A percentile compares a stretch with the other conserved stretches of the same genome.
Conservation (phyloP, 495 filamentous ascomycete species). For the Aspergillus avenaceus region DNA sequence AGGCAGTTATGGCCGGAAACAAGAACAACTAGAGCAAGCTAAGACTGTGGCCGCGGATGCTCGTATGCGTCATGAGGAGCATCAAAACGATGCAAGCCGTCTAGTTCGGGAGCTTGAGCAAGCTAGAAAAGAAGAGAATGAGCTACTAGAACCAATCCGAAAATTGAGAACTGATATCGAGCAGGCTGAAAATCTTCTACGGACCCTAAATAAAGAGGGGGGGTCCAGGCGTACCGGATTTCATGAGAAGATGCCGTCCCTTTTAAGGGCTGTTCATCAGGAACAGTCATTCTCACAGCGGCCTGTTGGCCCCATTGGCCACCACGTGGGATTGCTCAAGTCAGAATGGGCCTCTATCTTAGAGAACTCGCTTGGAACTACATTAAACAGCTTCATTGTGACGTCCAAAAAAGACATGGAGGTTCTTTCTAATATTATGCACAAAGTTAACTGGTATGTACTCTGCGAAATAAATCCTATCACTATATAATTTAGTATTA, state of each 20-base stretch:
- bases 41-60: conserved; percentile 28
- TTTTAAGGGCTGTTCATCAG: conserved; percentile 62
- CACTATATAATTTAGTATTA: too few relatives aligned
- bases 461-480: conserved; percentile 13
- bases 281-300: conserved; percentile 62
- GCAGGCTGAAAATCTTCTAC: conserved; percentile 43
- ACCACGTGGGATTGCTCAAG: conserved; percentile 67
- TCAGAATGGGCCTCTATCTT: conserved; percentile 82
- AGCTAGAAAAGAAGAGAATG: conserved; percentile 28
- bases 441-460: conserved; percentile 48
- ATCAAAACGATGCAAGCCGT: conserved; percentile 17
- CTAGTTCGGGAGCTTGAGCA: conserved; percentile 34
- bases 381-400: conserved; percentile 74
- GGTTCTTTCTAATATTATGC: conserved; percentile 60
- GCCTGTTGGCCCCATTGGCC: conserved; percentile 82
- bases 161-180: conserved; percentile 35
- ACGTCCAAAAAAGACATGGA: conserved; percentile 65
- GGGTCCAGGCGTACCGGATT: conserved; percentile 52
- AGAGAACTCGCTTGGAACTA: conserved; percentile 64
- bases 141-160: conserved; percentile 18
- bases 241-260: conserved; percentile 52
- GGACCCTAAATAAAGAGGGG: conserved; percentile 48
- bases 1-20: conserved; percentile 46
- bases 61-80: conserved; percentile 25
- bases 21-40: conserved; percentile 43